phyloP scores from a whole-genome alignment of 192 early-diverging fungal species.

The Coemansia sp. region DNA sequence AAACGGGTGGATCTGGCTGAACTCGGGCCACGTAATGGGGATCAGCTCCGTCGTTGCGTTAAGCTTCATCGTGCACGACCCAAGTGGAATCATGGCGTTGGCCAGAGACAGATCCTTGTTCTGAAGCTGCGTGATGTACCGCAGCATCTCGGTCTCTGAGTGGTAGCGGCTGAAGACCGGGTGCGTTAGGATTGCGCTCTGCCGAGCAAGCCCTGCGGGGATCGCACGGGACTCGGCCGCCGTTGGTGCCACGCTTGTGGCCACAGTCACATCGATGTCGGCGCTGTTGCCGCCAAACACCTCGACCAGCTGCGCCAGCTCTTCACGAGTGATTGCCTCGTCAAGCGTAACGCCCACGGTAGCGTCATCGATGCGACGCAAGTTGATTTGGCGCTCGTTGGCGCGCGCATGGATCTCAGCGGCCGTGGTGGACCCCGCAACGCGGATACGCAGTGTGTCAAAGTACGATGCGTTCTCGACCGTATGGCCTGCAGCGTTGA shows the following conservation, averaged over 20 bases:
- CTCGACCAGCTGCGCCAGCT: conserved; percentile 75
- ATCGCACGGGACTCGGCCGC: conserved; percentile 55
- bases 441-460: conserved; percentile 89
- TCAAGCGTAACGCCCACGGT: conserved; percentile 89
- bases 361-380: conserved; percentile 74
- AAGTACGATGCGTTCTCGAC: conserved; percentile 88
- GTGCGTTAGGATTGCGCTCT: conserved; percentile 80
- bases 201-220: conserved; percentile 67
- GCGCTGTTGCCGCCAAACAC: conserved; percentile 74
- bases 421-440: conserved; percentile 59
- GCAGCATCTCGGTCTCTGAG: conserved; percentile 98
- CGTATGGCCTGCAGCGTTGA: conserved; percentile 71
- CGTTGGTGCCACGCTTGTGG: conserved; percentile 50
- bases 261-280: conserved; percentile 51
- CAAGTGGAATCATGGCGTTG: conserved; percentile 98
- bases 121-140: conserved; percentile 93
- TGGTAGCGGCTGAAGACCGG: conserved; percentile 94
- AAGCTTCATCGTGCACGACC: conserved; percentile 99
- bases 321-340: conserved; percentile 83
- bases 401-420: conserved; percentile 71
- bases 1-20: conserved; percentile 94
- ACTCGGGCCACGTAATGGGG: conserved; percentile 99
- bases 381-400: conserved; percentile 76
- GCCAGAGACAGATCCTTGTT: conserved; percentile 98
- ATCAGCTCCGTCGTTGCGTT: conserved; percentile 99